phyloP scores from a whole-genome alignment of 176 grass and related monocot genomes.

The Phragmites australis region DNA sequence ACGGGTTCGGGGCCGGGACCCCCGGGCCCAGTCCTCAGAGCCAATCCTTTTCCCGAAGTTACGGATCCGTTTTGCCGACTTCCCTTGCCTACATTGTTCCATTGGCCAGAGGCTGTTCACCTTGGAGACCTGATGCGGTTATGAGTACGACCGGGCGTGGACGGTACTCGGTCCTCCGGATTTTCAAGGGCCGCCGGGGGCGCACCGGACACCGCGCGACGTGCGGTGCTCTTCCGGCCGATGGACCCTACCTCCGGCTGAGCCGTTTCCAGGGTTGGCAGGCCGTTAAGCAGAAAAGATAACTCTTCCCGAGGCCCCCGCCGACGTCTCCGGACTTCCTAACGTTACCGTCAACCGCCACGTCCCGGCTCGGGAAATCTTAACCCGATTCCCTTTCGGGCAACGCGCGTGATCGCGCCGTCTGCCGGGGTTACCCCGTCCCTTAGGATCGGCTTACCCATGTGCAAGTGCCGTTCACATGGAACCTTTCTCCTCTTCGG shows the following conservation, averaged over 20 bases:
- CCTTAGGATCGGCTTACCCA: conserved; percentile 57
- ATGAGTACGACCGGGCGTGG: conserved; percentile 55
- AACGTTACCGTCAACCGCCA: conserved; percentile 59
- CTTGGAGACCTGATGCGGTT: conserved; percentile 73
- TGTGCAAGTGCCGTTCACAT: conserved; percentile 53
- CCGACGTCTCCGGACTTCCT: conserved; percentile 63
- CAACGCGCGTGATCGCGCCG: conserved; percentile 12
- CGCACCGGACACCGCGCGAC: conserved; percentile 54
- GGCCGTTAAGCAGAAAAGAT: conserved; percentile 71
- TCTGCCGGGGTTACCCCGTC: neutral
- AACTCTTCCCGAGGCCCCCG: conserved; percentile 73
- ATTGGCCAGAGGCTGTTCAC: conserved; percentile 43
- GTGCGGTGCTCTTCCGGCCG: conserved; percentile 63
- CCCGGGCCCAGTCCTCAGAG: conserved; percentile 55
- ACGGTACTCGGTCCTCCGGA: conserved; percentile 53
- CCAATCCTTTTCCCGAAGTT: conserved; percentile 72
- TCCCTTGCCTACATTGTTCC: conserved; percentile 72
- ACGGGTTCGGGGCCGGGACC: neutral
- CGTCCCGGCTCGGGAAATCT: conserved; percentile 57
- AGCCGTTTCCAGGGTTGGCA: conserved; percentile 59
- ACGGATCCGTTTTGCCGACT: conserved; percentile 76
- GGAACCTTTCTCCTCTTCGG: neutral
- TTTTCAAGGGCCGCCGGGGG: conserved; percentile 59
- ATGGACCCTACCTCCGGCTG: conserved; percentile 66
- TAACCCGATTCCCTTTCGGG: conserved; percentile 54